Percentiles rank a stretch among this genome's conserved stretches.
These are phyloP conservation scores for Cytidiella melzeri DNA, from an alignment of 768 basidiomycete species.

Conservation along the genomic window DNA sequence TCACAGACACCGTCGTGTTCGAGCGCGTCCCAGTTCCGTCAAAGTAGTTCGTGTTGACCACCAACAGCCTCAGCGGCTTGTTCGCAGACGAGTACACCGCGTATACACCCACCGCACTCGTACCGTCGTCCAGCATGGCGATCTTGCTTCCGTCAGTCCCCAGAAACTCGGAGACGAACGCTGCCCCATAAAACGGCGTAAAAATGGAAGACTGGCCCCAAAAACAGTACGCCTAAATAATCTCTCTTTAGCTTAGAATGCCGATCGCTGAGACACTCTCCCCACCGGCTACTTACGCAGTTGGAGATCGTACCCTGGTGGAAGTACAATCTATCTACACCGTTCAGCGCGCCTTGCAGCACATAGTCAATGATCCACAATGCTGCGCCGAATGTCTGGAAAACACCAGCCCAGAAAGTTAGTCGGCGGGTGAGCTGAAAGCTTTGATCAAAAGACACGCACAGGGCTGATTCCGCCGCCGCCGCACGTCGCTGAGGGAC, in stretches of 20 bases:
- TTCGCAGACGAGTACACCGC: slow-evolving; percentile 22
- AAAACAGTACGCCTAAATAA: slow-evolving; percentile 35
- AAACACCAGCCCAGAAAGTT: background rate
- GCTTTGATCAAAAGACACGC: too few relatives aligned
- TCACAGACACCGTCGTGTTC: slow-evolving; percentile 23
- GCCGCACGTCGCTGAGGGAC: slow-evolving; percentile 31
- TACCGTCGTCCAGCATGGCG: slow-evolving; percentile 31
- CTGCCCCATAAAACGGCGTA: slow-evolving; percentile 33
- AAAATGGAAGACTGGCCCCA: slow-evolving; percentile 31
- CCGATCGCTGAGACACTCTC: too few relatives aligned
- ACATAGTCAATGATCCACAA: slow-evolving; percentile 38
- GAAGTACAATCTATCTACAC: slow-evolving; percentile 33
- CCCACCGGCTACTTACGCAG: slow-evolving; percentile 23
- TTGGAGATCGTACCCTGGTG: slow-evolving; percentile 37
- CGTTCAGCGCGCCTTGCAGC: slow-evolving; percentile 31
- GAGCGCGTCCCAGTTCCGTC: slow-evolving; percentile 28
- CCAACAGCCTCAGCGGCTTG: slow-evolving; percentile 25
- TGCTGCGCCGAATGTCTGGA: slow-evolving; percentile 31
- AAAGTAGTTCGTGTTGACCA: slow-evolving; percentile 33
- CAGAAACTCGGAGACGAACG: slow-evolving; percentile 33
- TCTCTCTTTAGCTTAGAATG: background rate
- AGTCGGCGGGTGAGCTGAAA: too few relatives aligned
- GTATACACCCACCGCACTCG: slow-evolving; percentile 26
- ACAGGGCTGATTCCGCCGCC: slow-evolving; percentile 34
- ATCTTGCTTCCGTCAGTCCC: slow-evolving; percentile 28